A percentile compares a stretch with the other conserved stretches of the same genome.
phyloP scores from a whole-genome alignment of 2,329 filamentous ascomycete genomes.

The Diaporthe sp. region DNA sequence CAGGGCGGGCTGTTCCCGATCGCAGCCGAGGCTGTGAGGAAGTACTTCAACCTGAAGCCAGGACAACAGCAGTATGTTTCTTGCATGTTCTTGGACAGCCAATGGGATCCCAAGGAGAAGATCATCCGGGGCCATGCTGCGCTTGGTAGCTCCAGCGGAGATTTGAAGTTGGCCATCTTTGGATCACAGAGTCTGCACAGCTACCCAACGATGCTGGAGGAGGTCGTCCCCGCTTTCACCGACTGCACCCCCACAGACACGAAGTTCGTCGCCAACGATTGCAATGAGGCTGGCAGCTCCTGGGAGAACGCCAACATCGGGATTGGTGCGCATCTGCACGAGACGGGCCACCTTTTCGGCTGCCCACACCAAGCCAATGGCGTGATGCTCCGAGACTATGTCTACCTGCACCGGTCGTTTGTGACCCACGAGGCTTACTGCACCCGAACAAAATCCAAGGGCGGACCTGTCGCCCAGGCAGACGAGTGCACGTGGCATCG shows the following conservation, averaged over 20 bases:
- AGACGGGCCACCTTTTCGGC: conserved; percentile 90
- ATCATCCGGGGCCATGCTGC: conserved; percentile 86
- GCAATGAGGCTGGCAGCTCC: conserved; percentile 86
- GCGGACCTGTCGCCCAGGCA: conserved; percentile 78
- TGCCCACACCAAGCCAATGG: conserved; percentile 91
- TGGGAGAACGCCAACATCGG: conserved; percentile 98
- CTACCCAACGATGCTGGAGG: conserved; percentile 90
- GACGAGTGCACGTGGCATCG: conserved; percentile 96
- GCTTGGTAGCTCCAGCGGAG: conserved; percentile 80
- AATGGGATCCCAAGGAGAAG: conserved; percentile 83
- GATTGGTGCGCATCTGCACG: conserved; percentile 92
- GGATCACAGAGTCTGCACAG: conserved; percentile 93
- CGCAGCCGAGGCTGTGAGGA: conserved; percentile 81
- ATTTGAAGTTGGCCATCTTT: conserved; percentile 87
- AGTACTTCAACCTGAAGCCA: conserved; percentile 80
- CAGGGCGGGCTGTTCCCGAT: conserved; percentile 83
- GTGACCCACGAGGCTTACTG: conserved; percentile 86
- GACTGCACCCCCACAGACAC: conserved; percentile 93
- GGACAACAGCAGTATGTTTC: conserved; percentile 93
- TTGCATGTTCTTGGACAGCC: conserved; percentile 86
- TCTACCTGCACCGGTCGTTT: conserved; percentile 87
- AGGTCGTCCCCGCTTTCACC: conserved; percentile 88
- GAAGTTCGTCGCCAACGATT: conserved; percentile 85
- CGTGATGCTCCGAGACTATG: conserved; percentile 93
- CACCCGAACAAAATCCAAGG: conserved; percentile 87